Evolutionary conservation across 352 stramenopile genomes (phyloP), one percentile per base, ranked within the genome.

Genomic region (Pythium scleroteichum): DNA sequence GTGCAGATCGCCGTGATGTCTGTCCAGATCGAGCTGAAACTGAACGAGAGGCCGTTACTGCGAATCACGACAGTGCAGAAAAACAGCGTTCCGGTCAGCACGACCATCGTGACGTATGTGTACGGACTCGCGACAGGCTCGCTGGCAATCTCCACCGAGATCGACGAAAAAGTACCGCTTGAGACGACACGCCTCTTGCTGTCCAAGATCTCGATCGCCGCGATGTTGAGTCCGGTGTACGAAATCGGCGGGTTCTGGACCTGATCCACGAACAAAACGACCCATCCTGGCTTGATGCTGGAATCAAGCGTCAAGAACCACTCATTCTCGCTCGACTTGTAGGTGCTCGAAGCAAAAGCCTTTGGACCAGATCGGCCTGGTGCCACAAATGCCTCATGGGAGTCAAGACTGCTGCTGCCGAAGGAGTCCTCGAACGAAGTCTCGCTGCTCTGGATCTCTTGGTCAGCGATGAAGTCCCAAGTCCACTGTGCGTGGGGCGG

Each of bases 31-130:
- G 86, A 93, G 39, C 84, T 83, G 19, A 92, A 71, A 16, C 80
- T 91, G 70, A 95, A 93, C 19, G 83, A 76, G 4, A 95, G 70
- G 0, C 86, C 86, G 56, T 95, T 90, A 55, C 83, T 90, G 17
- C 78, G 80, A 55, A 95, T 92, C 41, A 90, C 85, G 13, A 93
- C 71, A 29, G 78, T 82, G 59, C 86, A 95, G 50, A 95, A 95
- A 2, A 88, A 63, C 29, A 95, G 69, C 27, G 82, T 88, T 7
- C 84, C 78, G 33, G 91, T 79, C n/a, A 95, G 70, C 19, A 95
- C 76, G 33, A 94, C 86, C 64, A 95, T 87, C 1, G 84, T 92
- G 26, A 95, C 84, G 69, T 93, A 95, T 49, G 92, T 95, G 73
- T 95, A 95, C 57, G 86, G 85, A 62, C 86, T 94, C 17, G 78